These are phyloP conservation scores for Paramecium caudatum DNA, from an alignment of 73 alveolate genomes.

Conservation along the genomic window DNA sequence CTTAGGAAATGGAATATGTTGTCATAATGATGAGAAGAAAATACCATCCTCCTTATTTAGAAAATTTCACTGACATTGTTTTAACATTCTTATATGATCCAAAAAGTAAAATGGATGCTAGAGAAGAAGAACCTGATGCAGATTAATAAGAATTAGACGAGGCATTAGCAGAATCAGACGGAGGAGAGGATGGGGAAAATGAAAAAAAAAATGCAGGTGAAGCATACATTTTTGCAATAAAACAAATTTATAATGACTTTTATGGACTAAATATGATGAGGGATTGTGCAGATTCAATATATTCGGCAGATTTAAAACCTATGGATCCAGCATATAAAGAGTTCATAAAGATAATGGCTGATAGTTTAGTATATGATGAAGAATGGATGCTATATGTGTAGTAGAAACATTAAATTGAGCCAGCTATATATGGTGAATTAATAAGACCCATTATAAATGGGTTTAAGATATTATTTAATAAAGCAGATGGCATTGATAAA, in stretches of 20 bases:
- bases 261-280: slow-evolving; percentile 27
- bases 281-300: slow-evolving; percentile 44
- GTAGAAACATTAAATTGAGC: neutral
- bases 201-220: slow-evolving; percentile 62
- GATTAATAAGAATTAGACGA: slow-evolving; percentile 52
- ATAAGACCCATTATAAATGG: slow-evolving; percentile 1
- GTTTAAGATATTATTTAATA: neutral
- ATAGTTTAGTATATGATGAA: slow-evolving; percentile 50
- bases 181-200: slow-evolving; percentile 37
- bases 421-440: neutral
- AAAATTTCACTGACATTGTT: slow-evolving; percentile 34
- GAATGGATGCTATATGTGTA: slow-evolving; percentile 14
- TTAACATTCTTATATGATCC: neutral
- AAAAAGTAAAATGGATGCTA: slow-evolving; percentile 37
- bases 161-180: slow-evolving; percentile 8
- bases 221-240: slow-evolving; percentile 11
- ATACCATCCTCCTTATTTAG: slow-evolving; percentile 60
- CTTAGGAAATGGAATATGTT: slow-evolving; percentile 19
- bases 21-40: slow-evolving; percentile 32
- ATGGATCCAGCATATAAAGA: slow-evolving; percentile 31
- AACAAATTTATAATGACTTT: neutral
- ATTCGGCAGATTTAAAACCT: neutral
- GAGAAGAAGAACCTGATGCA: neutral
- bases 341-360: slow-evolving; percentile 9
- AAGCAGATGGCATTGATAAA: neutral